Base-by-base conservation (phyloP, 2,329 filamentous ascomycete species). In the Blastomyces parvus region DNA sequence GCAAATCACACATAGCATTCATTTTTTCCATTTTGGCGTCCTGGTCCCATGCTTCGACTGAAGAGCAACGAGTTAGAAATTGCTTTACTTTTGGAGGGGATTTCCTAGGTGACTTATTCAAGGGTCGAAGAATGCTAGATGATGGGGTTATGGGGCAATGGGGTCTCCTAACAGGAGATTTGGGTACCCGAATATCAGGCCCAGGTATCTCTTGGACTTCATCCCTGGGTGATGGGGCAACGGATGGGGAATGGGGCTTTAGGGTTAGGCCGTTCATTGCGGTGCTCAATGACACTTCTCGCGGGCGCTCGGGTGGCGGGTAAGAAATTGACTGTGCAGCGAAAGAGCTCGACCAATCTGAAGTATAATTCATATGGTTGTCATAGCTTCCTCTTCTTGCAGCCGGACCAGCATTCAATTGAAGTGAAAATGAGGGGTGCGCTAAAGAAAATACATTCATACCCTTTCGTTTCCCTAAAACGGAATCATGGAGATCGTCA, bases 11-110 rank as follows among this genome's bases (percentile, higher is more conserved):
- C 70, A 93, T 82, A 22, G 81, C 80, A 70, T 96, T 90, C 77
- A 97, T 87, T 64, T 86, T 83, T 66, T 87, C 86, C 68, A 97
- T 83, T 67, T 88, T 86, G 65, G 84, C 84, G 69, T 91, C 87
- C 68, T 91, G 86, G 73, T 97, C 91, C 83, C 88, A 93, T 70
- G 84, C 88, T 90, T 83, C 79, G 77, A 76, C 78, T 82, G 90
- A 88, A 86, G 91, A 90, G 81, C 87, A 79, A 79, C 86, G 88
- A 68, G 83, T 87, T 70, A 93, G 80, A 79, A 83, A 92, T 1
- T 73, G 70, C 17, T 73, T 74, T 67, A 83, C 82, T 58, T 72
- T 73, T 69, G 69, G 56, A 66, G 71, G 66, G 67, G 68, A 64
- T 67, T 74, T 72, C 68, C 74, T 66, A 64, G 72, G 71, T 64